These are phyloP conservation scores for Debaryomyces castellii DNA, from an alignment of 805 yeast species.

Conservation along the genomic window DNA sequence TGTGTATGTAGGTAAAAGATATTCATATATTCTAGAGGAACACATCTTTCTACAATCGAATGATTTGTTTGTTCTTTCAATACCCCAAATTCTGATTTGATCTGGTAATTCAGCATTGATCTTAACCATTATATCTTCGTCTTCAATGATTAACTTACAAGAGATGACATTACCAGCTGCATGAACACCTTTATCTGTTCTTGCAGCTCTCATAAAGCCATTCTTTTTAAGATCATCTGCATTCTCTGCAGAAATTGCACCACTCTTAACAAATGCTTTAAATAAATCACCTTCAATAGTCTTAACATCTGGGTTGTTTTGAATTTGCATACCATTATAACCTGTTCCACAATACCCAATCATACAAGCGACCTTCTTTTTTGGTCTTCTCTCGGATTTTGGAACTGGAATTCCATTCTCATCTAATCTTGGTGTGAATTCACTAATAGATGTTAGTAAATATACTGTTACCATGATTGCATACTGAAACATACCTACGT, in stretches of 20 bases:
- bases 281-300: conserved; percentile 91
- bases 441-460: conserved; percentile 18
- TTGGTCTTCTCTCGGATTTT: conserved; percentile 67
- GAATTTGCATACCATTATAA: conserved; percentile 91
- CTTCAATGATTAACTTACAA: conserved; percentile 80
- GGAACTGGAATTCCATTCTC: conserved; percentile 62
- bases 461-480: neutral
- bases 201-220: conserved; percentile 83
- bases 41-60: conserved; percentile 96
- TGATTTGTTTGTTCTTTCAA: conserved; percentile 80
- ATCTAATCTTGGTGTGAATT: conserved; percentile 48
- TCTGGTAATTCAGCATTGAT: conserved; percentile 78
- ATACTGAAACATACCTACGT: conserved; percentile 56
- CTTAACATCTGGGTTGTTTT: conserved; percentile 73
- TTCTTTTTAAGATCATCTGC: conserved; percentile 84
- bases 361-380: conserved; percentile 85
- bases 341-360: conserved; percentile 96
- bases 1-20: conserved; percentile 87
- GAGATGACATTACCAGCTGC: conserved; percentile 95
- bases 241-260: conserved; percentile 84
- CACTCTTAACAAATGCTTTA: conserved; percentile 79
- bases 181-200: conserved; percentile 95
- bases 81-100: conserved; percentile 91
- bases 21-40: conserved; percentile 93
- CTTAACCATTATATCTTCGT: conserved; percentile 66